Conservation (phyloP, 208 protist genomes). For the Porcisia deanei region DNA sequence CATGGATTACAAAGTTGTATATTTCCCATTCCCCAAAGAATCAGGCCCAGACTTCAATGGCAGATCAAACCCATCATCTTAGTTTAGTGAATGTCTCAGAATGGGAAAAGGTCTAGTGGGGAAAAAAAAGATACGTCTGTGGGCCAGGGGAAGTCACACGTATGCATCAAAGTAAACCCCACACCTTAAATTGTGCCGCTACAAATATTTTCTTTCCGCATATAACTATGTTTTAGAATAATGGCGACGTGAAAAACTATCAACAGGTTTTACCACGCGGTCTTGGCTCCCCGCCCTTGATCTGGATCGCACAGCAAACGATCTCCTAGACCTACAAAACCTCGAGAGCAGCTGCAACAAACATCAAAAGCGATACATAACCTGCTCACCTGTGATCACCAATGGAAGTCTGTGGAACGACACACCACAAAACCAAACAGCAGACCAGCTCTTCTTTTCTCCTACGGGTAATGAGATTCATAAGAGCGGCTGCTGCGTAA, state of each 20-base stretch:
- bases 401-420: neutral
- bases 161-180: neutral
- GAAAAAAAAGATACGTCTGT: neutral
- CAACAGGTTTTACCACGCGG: neutral
- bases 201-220: no score
- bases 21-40: no score
- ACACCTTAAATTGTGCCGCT: neutral
- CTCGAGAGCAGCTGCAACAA: neutral
- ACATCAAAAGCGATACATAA: neutral
- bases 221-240: no score
- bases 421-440: neutral
- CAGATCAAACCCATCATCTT: neutral
- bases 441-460: neutral
- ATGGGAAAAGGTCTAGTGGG: neutral
- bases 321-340: neutral
- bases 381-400: neutral
- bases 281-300: neutral
- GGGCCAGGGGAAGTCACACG: neutral
- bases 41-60: neutral
- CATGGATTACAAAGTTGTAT: no score
- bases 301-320: neutral
- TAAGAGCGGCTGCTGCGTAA: neutral
- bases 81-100: neutral
- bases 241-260: neutral
- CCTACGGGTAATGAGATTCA: neutral